Conservation (phyloP, 2,329 filamentous ascomycete species). For the Neonectria neomacrospora region DNA sequence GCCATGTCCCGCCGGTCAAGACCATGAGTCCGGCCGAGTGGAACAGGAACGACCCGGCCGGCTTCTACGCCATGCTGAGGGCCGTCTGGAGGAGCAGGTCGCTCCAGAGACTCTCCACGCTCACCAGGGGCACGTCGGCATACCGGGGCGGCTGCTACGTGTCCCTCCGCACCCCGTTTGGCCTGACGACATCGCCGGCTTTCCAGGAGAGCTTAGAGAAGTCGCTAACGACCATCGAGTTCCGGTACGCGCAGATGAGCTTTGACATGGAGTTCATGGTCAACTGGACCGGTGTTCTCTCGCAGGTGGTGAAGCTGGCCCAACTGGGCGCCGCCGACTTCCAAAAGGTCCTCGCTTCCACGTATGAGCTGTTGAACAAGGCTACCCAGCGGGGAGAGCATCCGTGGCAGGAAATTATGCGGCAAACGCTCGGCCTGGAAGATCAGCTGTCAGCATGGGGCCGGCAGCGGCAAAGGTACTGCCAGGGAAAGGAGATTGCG, state of each 20-base stretch:
- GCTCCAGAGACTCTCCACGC: not conserved
- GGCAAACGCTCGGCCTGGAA: conserved; percentile 16
- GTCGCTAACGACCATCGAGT: conserved; percentile 38
- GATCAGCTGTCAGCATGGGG: conserved; percentile 37
- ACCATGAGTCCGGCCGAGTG: conserved; percentile 9
- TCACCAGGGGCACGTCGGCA: rapidly evolving
- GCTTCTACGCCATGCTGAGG: conserved; percentile 12
- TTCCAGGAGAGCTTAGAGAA: conserved; percentile 3
- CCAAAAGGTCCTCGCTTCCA: not conserved
- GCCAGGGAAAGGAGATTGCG: conserved; percentile 18
- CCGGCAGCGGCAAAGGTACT: conserved; percentile 31
- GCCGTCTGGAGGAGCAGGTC: conserved; percentile 25
- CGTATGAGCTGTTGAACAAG: conserved; percentile 2
- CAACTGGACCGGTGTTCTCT: conserved; percentile 37
- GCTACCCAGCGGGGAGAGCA: not conserved
- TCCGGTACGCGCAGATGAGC: conserved; percentile 42
- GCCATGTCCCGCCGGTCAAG: conserved; percentile 3
- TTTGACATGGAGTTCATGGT: conserved; percentile 38
- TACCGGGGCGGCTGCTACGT: conserved; percentile 21
- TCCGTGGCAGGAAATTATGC: conserved; percentile 31
- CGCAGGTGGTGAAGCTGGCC: conserved; percentile 31
- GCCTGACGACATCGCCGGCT: not conserved
- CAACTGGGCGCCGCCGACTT: conserved; percentile 16
- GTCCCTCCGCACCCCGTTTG: not conserved
- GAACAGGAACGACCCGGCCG: conserved; percentile 16